Percentiles rank a stretch among this genome's conserved stretches.
phyloP scores from a whole-genome alignment of 768 basidiomycete species.

The Termitomyces sp. region DNA sequence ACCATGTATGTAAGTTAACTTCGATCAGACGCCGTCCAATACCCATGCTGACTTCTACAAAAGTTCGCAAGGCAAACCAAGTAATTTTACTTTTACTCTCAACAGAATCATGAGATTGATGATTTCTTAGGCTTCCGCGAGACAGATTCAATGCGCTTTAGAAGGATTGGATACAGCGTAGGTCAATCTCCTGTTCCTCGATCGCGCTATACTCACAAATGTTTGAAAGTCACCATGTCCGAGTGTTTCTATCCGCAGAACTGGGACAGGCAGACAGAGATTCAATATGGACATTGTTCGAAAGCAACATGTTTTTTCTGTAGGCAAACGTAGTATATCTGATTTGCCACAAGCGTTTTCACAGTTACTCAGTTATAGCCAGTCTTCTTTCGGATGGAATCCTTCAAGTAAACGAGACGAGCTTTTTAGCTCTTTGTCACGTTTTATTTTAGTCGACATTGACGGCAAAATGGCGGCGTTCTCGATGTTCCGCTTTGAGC shows the following conservation, averaged over 20 bases:
- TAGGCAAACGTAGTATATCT: constrained; percentile 17
- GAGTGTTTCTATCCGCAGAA: constrained; percentile 20
- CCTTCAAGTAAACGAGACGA: constrained; percentile 50
- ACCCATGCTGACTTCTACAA: constrained; percentile 3
- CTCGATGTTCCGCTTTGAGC: constrained; percentile 69
- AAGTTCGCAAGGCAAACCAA: constrained; percentile 14
- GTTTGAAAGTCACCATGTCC: constrained; percentile 11
- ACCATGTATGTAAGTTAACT: too few relatives aligned
- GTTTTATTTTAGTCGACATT: constrained; percentile 47
- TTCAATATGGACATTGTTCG: constrained; percentile 47
- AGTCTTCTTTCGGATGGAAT: constrained; percentile 65
- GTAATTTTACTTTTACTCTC: neutral
- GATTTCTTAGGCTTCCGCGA: constrained; percentile 10
- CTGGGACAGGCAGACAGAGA: constrained; percentile 29
- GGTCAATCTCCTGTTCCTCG: neutral
- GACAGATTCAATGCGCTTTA: constrained; percentile 6
- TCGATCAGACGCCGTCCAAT: too few relatives aligned
- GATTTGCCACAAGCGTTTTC: neutral
- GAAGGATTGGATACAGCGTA: constrained; percentile 5
- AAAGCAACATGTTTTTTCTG: constrained; percentile 53
- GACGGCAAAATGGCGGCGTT: constrained; percentile 29
- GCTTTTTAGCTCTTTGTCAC: constrained; percentile 52
- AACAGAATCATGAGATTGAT: neutral
- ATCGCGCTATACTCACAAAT: neutral
- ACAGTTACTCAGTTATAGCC: constrained; percentile 34